These are phyloP conservation scores for Petasospora rhodanensis DNA, from an alignment of 1,139 yeast species.

Conservation along the genomic window DNA sequence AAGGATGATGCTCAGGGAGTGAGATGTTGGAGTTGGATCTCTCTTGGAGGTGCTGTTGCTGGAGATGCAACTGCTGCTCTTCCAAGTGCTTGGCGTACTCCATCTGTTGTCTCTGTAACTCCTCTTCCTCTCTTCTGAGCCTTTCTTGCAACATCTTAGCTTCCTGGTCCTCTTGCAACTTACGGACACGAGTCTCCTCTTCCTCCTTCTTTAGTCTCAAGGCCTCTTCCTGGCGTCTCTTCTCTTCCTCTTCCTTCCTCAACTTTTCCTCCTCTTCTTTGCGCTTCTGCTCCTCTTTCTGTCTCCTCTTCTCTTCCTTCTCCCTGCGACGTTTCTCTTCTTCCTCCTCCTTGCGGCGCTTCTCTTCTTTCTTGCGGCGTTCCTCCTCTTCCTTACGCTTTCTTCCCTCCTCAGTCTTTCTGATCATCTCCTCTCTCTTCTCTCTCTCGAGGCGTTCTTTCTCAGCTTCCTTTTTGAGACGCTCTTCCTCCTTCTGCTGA, in stretches of 20 bases:
- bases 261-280: constrained; percentile 26
- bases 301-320: constrained; percentile 28
- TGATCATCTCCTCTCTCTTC: constrained; percentile 42
- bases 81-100: constrained; percentile 6
- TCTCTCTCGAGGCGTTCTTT: constrained; percentile 44
- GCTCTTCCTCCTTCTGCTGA: constrained; percentile 73
- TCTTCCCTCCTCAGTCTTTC: constrained; percentile 40
- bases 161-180: constrained; percentile 7
- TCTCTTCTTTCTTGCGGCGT: constrained; percentile 40
- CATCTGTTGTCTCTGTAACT: constrained; percentile 5
- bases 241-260: constrained; percentile 22
- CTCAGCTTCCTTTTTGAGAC: constrained; percentile 46
- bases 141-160: constrained; percentile 10
- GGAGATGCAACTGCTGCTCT: constrained; percentile 1
- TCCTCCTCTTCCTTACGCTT: constrained; percentile 42
- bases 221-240: constrained; percentile 20
- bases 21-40: constrained; percentile 10
- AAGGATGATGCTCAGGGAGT: not conserved
- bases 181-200: not conserved
- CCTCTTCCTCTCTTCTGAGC: constrained; percentile 15
- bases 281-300: constrained; percentile 28
- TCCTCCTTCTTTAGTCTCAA: constrained; percentile 6
- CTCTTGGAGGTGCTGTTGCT: constrained; percentile 2
- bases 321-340: constrained; percentile 34
- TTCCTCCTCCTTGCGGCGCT: constrained; percentile 38